Evolutionary conservation across 176 grass and related monocot genomes (phyloP).

Genomic region (Lolium perenne): DNA sequence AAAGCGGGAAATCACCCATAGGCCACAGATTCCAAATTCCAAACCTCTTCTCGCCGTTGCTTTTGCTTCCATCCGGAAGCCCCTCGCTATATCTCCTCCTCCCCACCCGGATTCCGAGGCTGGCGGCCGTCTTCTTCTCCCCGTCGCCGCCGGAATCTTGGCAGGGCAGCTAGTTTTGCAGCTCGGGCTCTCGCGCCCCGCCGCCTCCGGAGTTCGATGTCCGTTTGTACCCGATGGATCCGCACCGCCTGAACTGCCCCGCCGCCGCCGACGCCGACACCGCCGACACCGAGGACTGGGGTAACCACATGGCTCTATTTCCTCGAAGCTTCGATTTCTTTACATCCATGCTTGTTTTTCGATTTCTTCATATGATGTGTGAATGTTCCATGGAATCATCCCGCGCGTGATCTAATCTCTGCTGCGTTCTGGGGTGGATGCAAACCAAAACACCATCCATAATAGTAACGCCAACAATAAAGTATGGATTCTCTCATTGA

Average conservation of each 20-base stretch:
- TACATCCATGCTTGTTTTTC: neutral
- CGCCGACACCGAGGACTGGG: conserved; percentile 68
- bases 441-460: neutral
- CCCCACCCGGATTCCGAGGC: neutral
- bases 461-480: neutral
- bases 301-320: conserved; percentile 27
- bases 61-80: neutral
- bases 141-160: neutral
- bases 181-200: conserved; percentile 45
- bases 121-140: neutral
- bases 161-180: neutral
- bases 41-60: conserved; percentile 4
- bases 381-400: neutral
- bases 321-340: neutral
- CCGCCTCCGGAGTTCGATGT: conserved; percentile 68
- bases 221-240: conserved; percentile 74
- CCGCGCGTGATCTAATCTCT: neutral
- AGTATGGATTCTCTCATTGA: neutral
- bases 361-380: neutral
- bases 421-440: neutral
- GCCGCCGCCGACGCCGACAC: conserved; percentile 32
- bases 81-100: conserved; percentile 22
- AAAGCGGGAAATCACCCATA: neutral
- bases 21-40: conserved; percentile 36
- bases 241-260: conserved; percentile 57